phyloP scores from a whole-genome alignment of 139 green algal genomes.

The Picochlorum sp. region DNA sequence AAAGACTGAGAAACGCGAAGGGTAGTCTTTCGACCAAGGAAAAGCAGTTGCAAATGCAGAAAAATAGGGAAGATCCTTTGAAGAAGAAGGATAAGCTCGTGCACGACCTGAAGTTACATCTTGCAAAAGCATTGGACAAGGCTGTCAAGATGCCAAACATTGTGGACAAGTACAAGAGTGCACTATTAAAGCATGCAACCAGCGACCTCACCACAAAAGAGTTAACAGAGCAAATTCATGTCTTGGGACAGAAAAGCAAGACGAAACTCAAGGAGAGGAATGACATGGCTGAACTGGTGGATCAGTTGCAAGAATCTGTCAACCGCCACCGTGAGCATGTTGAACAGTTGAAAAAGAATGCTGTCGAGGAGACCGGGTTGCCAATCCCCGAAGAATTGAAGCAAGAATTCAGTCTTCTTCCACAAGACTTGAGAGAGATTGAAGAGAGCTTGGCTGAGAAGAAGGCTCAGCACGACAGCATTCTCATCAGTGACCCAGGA shows the following conservation, averaged over 20 bases:
- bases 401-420: not conserved
- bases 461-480: conserved; percentile 37
- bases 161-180: not conserved
- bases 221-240: conserved; percentile 6
- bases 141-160: not conserved
- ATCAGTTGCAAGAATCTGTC: not conserved
- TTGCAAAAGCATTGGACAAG: not conserved
- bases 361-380: conserved; percentile 5
- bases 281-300: conserved; percentile 5
- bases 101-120: too few relatives aligned
- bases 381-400: conserved; percentile 1
- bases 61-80: too few relatives aligned
- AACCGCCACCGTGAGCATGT: conserved; percentile 10
- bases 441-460: not conserved
- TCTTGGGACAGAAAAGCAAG: not conserved
- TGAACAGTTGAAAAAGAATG: conserved; percentile 4
- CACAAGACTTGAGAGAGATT: not conserved
- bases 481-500: conserved; percentile 63
- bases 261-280: conserved; percentile 6
- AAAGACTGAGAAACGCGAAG: too few relatives aligned
- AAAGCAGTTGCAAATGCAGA: too few relatives aligned
- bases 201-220: conserved; percentile 9
- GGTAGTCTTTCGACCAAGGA: too few relatives aligned
- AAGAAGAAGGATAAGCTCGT: too few relatives aligned
- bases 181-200: not conserved